phyloP scores from a whole-genome alignment of 2,329 filamentous ascomycete species.

The Aotearoamyces nothofagi region DNA sequence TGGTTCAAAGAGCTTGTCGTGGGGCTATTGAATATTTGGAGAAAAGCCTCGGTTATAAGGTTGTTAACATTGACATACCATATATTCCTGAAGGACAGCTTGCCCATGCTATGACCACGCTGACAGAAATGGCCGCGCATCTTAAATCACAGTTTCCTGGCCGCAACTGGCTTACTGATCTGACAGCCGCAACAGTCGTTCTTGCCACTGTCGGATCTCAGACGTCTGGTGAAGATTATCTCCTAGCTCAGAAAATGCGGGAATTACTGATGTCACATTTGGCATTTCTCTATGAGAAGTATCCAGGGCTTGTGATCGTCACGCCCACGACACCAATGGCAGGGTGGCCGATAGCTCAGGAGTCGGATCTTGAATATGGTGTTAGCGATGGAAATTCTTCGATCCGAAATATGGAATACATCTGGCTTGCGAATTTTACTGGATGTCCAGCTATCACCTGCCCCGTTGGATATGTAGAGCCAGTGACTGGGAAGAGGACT shows the following conservation, averaged over 20 bases:
- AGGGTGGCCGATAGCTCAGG: conserved; percentile 49
- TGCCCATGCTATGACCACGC: conserved; percentile 64
- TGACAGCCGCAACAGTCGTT: conserved; percentile 55
- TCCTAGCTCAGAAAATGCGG: conserved; percentile 60
- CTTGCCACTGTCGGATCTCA: conserved; percentile 49
- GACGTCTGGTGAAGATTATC: conserved; percentile 52
- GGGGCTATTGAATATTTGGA: conserved; percentile 42
- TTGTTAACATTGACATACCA: conserved; percentile 48
- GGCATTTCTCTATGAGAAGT: conserved; percentile 48
- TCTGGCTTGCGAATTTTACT: conserved; percentile 70
- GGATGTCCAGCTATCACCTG: conserved; percentile 63
- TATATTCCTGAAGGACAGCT: conserved; percentile 55
- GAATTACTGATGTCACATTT: conserved; percentile 68
- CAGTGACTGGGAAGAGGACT: conserved; percentile 24
- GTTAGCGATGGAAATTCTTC: conserved; percentile 58
- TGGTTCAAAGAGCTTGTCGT: conserved; percentile 47
- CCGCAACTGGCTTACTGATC: conserved; percentile 33
- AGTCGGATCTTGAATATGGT: conserved; percentile 51
- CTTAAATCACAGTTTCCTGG: conserved; percentile 3
- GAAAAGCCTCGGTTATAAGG: conserved; percentile 30
- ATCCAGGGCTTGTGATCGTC: conserved; percentile 66
- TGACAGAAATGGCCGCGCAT: conserved; percentile 48
- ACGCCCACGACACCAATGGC: conserved; percentile 63
- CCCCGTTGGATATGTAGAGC: conserved; percentile 54
- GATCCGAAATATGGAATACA: conserved; percentile 71